These are phyloP conservation scores for Geosiphon pyriformis DNA, from an alignment of 192 early-diverging fungal genomes.

Conservation along the genomic window DNA sequence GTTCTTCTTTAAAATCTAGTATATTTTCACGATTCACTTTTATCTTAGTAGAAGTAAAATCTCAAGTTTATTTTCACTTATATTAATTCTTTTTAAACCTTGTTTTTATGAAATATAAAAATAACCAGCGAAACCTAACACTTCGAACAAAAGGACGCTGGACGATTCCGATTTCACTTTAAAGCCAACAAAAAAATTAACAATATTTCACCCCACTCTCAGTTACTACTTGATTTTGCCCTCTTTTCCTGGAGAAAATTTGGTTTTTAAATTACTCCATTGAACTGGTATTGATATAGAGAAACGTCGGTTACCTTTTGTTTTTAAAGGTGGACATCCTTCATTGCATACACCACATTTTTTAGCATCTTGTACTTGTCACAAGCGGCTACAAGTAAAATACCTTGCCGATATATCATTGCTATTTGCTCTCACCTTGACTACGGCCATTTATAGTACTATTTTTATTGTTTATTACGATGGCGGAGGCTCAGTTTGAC, in stretches of 20 bases:
- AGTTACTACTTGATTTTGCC: not conserved
- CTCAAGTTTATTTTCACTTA: not conserved
- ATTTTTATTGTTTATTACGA: not conserved
- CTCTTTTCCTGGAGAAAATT: constrained; percentile 6
- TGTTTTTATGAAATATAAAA: not conserved
- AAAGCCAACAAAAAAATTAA: not conserved
- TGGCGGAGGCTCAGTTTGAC: not conserved
- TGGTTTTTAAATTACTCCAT: not conserved
- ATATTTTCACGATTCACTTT: not conserved
- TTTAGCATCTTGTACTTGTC: too few relatives aligned
- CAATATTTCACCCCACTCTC: not conserved
- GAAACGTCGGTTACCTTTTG: not conserved
- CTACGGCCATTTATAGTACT: not conserved
- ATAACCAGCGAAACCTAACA: not conserved
- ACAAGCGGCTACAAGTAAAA: not conserved
- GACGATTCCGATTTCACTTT: constrained; percentile 10
- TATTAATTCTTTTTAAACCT: not conserved
- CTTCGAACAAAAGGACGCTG: constrained; percentile 10
- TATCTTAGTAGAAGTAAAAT: not conserved
- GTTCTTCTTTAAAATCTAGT: too few relatives aligned
- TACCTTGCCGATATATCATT: too few relatives aligned
- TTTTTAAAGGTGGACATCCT: too few relatives aligned
- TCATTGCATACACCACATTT: too few relatives aligned
- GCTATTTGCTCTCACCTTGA: not conserved
- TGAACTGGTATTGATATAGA: not conserved